Evolutionary conservation across 306 rosid genomes (phyloP).

Genomic region (Pterocarpus santalinus): DNA sequence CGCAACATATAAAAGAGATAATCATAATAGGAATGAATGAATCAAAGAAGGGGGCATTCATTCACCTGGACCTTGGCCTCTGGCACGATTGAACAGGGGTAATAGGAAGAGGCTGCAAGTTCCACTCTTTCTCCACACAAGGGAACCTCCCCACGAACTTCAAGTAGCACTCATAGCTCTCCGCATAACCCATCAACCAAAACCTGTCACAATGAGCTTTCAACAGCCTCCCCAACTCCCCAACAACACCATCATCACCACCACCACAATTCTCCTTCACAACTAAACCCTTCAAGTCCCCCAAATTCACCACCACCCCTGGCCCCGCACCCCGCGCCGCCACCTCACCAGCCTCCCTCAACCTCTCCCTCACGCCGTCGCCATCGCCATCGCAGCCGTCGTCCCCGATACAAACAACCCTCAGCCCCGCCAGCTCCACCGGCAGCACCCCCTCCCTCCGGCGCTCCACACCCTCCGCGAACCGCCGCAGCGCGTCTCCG

Average conservation of each 20-base stretch:
- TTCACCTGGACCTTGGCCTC: slow-evolving; percentile 75
- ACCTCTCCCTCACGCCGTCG: slow-evolving; percentile 26
- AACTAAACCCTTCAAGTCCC: slow-evolving; percentile 76
- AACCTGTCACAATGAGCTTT: slow-evolving; percentile 63
- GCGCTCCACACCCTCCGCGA: slow-evolving; percentile 62
- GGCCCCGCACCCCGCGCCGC: slow-evolving; percentile 65
- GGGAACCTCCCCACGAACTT: slow-evolving; percentile 75
- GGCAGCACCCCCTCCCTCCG: slow-evolving; percentile 65
- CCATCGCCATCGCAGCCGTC: slow-evolving; percentile 52
- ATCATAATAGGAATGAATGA: neutral
- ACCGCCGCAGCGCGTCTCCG: slow-evolving; percentile 62
- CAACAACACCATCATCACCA: slow-evolving; percentile 52
- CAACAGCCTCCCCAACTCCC: slow-evolving; percentile 61
- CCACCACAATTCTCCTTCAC: slow-evolving; percentile 45
- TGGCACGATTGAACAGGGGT: slow-evolving; percentile 83
- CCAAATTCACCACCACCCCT: slow-evolving; percentile 77
- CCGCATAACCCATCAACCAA: slow-evolving; percentile 81
- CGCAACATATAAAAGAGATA: neutral
- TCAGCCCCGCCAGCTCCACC: slow-evolving; percentile 61
- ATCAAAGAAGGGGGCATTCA: neutral
- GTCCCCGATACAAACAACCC: slow-evolving; percentile 59
- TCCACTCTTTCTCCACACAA: slow-evolving; percentile 86
- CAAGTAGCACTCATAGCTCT: slow-evolving; percentile 80
- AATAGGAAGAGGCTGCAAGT: slow-evolving; percentile 86
- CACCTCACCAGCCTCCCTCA: slow-evolving; percentile 54